Conservation (phyloP, 2,329 filamentous ascomycete genomes). For the Grosmannia clavigera region DNA sequence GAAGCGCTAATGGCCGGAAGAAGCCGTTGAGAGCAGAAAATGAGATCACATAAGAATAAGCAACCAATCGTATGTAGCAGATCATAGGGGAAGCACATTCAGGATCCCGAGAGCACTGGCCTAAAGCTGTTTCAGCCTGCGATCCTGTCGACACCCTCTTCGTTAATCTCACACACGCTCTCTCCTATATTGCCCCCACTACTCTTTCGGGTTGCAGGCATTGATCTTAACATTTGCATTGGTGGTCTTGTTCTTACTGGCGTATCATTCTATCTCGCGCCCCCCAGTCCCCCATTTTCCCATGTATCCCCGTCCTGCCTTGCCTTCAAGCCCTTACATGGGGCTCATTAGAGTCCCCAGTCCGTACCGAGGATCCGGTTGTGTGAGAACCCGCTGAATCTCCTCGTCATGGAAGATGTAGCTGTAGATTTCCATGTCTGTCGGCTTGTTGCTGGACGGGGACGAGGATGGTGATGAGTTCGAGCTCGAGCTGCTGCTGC, state of each 20-base stretch:
- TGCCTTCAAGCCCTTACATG: slow-evolving; percentile 5
- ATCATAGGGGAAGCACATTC: no score
- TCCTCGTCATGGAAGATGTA: slow-evolving; percentile 37
- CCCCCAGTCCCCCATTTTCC: background rate
- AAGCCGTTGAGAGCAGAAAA: no score
- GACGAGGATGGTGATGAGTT: slow-evolving; percentile 19
- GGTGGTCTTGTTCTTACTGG: background rate
- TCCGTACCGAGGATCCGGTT: slow-evolving; percentile 42
- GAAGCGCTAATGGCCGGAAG: no score
- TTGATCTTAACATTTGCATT: background rate
- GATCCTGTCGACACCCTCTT: no score
- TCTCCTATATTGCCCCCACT: no score
- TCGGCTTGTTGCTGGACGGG: slow-evolving; percentile 13
- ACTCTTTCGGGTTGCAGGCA: no score
- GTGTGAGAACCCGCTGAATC: slow-evolving; percentile 35
- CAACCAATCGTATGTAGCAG: no score
- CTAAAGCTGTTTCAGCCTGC: no score
- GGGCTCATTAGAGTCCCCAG: slow-evolving; percentile 37
- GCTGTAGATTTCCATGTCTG: slow-evolving; percentile 41
- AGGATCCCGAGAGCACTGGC: no score
- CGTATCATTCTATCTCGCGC: background rate
- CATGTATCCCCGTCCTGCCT: background rate
- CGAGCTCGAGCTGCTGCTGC: slow-evolving; percentile 3
- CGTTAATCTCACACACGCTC: no score
- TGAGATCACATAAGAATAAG: no score